phyloP scores from a whole-genome alignment of 306 rosid species.

The Vigna trinervia region DNA sequence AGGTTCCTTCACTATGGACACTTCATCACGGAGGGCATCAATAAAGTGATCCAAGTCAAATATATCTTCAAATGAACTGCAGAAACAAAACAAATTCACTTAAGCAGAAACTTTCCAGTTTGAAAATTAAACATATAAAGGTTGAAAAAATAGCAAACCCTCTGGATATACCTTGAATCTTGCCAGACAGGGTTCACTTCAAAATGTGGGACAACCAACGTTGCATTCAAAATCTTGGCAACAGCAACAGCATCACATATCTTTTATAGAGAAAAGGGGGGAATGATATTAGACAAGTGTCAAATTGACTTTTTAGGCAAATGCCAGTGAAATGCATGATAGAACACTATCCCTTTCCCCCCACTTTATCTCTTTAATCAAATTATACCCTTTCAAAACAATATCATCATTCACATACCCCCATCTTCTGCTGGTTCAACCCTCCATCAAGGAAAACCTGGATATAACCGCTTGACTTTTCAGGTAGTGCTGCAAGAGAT shows the following conservation, averaged over 20 bases:
- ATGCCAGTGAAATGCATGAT: slow-evolving; percentile 25
- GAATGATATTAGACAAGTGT: slow-evolving; percentile 23
- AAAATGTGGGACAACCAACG: slow-evolving; percentile 87
- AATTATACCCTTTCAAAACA: slow-evolving; percentile 42
- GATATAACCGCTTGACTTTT: slow-evolving; percentile 70
- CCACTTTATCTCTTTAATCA: slow-evolving; percentile 30
- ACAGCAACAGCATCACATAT: slow-evolving; percentile 98
- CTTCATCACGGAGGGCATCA: slow-evolving; percentile 68
- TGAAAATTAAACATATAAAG: slow-evolving; percentile 16
- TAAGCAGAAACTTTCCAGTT: slow-evolving; percentile 12
- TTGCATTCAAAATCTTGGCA: slow-evolving; percentile 87
- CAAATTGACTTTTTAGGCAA: slow-evolving; percentile 23
- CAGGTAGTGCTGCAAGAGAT: slow-evolving; percentile 67
- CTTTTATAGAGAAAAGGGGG: slow-evolving; percentile 47
- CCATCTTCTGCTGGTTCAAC: slow-evolving; percentile 99
- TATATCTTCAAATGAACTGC: slow-evolving; percentile 90
- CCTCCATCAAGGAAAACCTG: slow-evolving; percentile 99
- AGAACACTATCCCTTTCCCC: slow-evolving; percentile 35
- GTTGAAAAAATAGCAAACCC: slow-evolving; percentile 24
- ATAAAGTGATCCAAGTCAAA: slow-evolving; percentile 96
- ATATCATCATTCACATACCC: slow-evolving; percentile 63
- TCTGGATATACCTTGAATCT: slow-evolving; percentile 77
- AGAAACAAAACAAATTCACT: slow-evolving; percentile 37
- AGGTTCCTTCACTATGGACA: slow-evolving; percentile 80
- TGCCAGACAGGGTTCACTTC: slow-evolving; percentile 97